A percentile compares a stretch with the other conserved stretches of the same genome.
These are phyloP conservation scores for Coelastrella sp. DNA, from an alignment of 139 green algal species.

Conservation along the genomic window DNA sequence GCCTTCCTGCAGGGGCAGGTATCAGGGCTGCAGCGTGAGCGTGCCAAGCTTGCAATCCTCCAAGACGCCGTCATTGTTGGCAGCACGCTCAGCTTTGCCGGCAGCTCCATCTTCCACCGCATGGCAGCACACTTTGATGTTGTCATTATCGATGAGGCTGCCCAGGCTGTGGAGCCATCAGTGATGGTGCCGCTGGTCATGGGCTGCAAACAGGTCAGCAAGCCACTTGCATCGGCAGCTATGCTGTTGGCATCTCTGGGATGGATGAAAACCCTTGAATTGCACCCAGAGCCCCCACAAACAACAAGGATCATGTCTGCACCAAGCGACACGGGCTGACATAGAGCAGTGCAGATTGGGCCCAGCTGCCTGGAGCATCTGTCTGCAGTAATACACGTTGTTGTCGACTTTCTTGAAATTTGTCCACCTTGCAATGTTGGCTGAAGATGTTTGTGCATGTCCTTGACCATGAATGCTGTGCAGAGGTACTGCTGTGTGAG, in stretches of 20 bases:
- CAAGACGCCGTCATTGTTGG: slow-evolving; percentile 87
- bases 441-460: background rate
- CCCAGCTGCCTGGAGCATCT: too few species aligned
- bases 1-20: slow-evolving; percentile 21
- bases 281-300: background rate
- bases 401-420: too few species aligned
- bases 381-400: too few species aligned
- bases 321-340: too few species aligned
- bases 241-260: background rate
- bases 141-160: slow-evolving; percentile 84
- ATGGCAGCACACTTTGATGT: slow-evolving; percentile 72
- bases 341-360: too few species aligned
- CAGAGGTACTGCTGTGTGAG: too few species aligned
- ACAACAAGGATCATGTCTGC: background rate
- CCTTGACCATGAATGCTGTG: background rate
- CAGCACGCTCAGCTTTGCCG: slow-evolving; percentile 85
- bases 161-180: slow-evolving; percentile 84
- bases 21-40: slow-evolving; percentile 59
- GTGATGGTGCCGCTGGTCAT: slow-evolving; percentile 76
- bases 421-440: too few species aligned
- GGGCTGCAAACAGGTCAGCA: slow-evolving; percentile 65
- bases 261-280: background rate
- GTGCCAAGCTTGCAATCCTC: slow-evolving; percentile 72
- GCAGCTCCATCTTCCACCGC: slow-evolving; percentile 38
- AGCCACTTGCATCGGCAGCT: too few species aligned